Evolutionary conservation across 2,329 filamentous ascomycete genomes (phyloP).

Genomic region (Pochonia chlamydosporia): DNA sequence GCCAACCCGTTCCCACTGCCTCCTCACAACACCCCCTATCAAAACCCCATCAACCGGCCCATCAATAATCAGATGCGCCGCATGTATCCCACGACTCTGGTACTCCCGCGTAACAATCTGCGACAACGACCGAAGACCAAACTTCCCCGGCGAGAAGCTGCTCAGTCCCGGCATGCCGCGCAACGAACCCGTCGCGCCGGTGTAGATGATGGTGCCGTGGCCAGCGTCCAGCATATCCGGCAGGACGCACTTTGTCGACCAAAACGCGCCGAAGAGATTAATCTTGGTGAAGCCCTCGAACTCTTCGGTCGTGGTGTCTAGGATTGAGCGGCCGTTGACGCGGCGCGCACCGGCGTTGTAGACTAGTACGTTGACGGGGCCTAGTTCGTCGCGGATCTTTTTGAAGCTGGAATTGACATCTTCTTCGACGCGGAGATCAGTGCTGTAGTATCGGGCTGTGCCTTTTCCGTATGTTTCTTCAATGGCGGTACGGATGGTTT

Average conservation of each 20-base stretch:
- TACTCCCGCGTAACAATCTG: background rate
- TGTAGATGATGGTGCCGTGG: background rate
- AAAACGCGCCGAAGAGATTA: background rate
- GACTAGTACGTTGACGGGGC: background rate
- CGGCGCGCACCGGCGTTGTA: background rate
- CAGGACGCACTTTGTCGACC: background rate
- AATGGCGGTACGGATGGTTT: background rate
- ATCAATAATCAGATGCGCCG: background rate
- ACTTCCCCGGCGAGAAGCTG: conserved; percentile 1
- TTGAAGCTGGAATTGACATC: background rate
- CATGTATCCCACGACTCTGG: background rate
- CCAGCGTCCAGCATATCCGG: background rate
- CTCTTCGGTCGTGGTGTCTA: background rate
- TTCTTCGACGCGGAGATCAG: background rate
- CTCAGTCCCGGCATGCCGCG: background rate
- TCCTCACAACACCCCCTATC: background rate
- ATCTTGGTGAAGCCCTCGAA: background rate
- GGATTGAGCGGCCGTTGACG: background rate
- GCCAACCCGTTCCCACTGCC: background rate
- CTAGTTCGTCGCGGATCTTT: background rate
- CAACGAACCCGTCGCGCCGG: background rate
- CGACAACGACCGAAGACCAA: background rate
- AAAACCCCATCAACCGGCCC: background rate
- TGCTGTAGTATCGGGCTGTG: background rate
- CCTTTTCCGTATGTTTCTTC: background rate